Base-by-base conservation (phyloP, 2,329 filamentous ascomycete species). In the Monosporascus sp. region DNA sequence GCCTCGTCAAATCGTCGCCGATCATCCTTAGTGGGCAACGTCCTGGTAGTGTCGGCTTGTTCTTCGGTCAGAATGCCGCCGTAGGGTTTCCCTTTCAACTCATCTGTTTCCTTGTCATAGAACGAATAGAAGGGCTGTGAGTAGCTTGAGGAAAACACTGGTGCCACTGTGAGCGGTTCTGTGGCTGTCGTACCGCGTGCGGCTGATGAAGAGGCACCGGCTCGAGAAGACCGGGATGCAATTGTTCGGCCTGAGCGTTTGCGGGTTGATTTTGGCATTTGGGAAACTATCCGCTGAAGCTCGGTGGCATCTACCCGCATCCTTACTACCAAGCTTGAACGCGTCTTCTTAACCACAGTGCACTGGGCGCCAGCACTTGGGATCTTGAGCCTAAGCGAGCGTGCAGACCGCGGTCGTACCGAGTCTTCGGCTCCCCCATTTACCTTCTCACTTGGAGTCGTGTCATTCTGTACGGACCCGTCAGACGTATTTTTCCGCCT, bases 1-100 rank as follows among this genome's bases (percentile, higher is more conserved):
- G 94, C 92, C 60, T 91, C 84, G 61, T 97, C 91, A 62, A 99
- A 99, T 9, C 86, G 85, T 57, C 88, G 86, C 47, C 93, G 85
- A 68, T 99, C 94, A 50, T 86, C 82, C 45, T 86, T 80, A 37
- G 84, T 81, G 0, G 94, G 94, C 40, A 96, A 79, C 0, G 94
- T 97, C 64, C 89, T 89, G 2, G 88, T 86, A 0, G 94, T 99
- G 65, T 97, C 93, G 1, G 92, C 92, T 68, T 99, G 93, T 0
- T 80, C 78, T 69, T 97, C 93, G 0, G 83, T 89, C 27, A 99
- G 77, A 50, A 99, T 96, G 1, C 94, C 94, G 27, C 94, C 94
- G 60, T 97, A 99, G 0, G 94, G 94, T 68, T 96, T 97, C 49
- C 88, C 88, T 68, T 95, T 96, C 40, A 85, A 76, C 63, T 97